Conservation (phyloP, 345 rosid species). For the Hevea brasiliensis region DNA sequence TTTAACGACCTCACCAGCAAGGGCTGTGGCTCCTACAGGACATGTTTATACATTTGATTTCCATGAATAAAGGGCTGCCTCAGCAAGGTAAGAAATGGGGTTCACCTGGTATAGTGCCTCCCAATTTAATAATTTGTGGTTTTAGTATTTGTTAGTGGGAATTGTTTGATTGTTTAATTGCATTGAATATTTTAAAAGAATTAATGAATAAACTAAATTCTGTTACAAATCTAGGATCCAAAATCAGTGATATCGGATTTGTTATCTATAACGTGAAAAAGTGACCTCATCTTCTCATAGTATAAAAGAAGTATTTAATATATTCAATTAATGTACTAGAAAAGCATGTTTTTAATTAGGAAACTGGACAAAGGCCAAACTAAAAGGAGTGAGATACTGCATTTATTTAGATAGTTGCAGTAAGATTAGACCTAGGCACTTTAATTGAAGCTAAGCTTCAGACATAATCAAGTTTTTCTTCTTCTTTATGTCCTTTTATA, state of each 20-base stretch:
- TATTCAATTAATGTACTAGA: not conserved
- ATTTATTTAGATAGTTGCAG: not conserved
- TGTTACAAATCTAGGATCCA: not conserved
- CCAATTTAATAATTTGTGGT: not conserved
- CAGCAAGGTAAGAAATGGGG: constrained; percentile 61
- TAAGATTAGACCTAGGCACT: not conserved
- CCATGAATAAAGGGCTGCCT: constrained; percentile 89
- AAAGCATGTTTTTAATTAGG: not conserved
- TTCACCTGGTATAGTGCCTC: not conserved
- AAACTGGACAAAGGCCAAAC: not conserved
- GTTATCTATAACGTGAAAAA: not conserved
- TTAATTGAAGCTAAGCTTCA: not conserved
- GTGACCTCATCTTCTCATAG: too few relatives aligned
- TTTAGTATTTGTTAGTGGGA: not conserved
- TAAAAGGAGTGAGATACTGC: not conserved
- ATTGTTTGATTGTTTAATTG: not conserved
- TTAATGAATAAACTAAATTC: not conserved
- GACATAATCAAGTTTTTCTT: not conserved
- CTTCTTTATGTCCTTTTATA: not conserved
- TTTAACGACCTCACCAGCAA: constrained; percentile 75
- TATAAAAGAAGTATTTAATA: not conserved
- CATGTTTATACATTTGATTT: constrained; percentile 92
- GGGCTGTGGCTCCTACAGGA: constrained; percentile 90
- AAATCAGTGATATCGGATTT: not conserved
- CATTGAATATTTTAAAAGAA: not conserved